phyloP scores from a whole-genome alignment of 2,329 filamentous ascomycete species.

The Ampelomyces quisqualis region DNA sequence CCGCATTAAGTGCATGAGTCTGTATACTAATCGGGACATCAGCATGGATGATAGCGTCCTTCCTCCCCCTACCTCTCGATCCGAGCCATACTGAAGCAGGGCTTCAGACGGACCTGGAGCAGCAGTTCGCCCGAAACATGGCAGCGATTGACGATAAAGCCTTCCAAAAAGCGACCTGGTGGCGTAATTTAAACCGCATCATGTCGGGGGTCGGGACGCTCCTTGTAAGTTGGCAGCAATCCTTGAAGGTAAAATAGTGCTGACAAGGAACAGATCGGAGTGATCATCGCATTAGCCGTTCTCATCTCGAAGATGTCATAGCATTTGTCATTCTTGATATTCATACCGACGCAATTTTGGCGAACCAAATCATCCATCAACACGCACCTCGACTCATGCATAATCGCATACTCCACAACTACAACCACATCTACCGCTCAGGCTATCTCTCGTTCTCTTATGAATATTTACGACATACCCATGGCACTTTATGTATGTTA shows the following conservation, averaged over 20 bases:
- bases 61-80: constrained; percentile 68
- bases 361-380: constrained; percentile 6
- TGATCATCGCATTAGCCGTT: constrained; percentile 33
- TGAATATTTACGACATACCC: constrained; percentile 26
- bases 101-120: constrained; percentile 44
- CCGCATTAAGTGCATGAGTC: constrained; percentile 8
- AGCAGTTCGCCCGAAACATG: constrained; percentile 49
- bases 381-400: constrained; percentile 1
- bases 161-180: constrained; percentile 64
- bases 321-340: constrained; percentile 3
- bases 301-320: constrained; percentile 40
- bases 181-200: constrained; percentile 62
- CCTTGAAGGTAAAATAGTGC: constrained; percentile 5
- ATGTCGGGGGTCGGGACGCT: constrained; percentile 60
- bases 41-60: constrained; percentile 79
- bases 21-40: constrained; percentile 17
- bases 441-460: constrained; percentile 18
- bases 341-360: constrained; percentile 3
- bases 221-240: constrained; percentile 50
- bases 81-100: constrained; percentile 48
- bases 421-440: constrained; percentile 3
- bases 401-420: constrained; percentile 2
- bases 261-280: constrained; percentile 28
- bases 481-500: constrained; percentile 35
- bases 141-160: constrained; percentile 51